Percentiles rank a stretch among this genome's conserved stretches.
These are phyloP conservation scores for Cystobasidium onofrii DNA, from an alignment of 768 basidiomycete genomes.

Conservation along the genomic window DNA sequence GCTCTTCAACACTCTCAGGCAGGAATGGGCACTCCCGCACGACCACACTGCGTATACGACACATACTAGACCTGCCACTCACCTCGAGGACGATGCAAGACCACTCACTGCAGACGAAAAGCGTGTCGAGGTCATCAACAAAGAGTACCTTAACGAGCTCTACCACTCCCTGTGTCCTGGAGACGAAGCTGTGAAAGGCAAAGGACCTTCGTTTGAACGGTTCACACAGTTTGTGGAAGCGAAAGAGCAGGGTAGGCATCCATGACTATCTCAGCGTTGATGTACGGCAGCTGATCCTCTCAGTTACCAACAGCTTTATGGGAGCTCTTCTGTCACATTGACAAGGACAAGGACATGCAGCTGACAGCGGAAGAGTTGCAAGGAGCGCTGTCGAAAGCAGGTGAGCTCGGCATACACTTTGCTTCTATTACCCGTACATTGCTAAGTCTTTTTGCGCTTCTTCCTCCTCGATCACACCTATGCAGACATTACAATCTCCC, in stretches of 20 bases:
- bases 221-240: constrained; percentile 67
- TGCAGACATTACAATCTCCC: constrained; percentile 33
- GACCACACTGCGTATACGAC: not conserved
- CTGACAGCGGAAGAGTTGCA: constrained; percentile 61
- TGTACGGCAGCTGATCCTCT: constrained; percentile 2
- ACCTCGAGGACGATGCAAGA: not conserved
- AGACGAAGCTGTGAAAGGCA: constrained; percentile 20
- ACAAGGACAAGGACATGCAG: constrained; percentile 77
- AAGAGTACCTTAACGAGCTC: constrained; percentile 28
- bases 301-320: constrained; percentile 61
- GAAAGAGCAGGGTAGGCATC: constrained; percentile 67
- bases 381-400: constrained; percentile 62
- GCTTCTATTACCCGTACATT: no score
- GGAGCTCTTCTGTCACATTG: constrained; percentile 84
- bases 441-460: not conserved
- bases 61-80: not conserved
- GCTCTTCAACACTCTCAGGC: constrained; percentile 23
- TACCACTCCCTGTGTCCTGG: constrained; percentile 10
- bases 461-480: not conserved
- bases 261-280: not conserved
- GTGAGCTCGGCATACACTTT: constrained; percentile 52
- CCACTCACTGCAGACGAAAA: constrained; percentile 19
- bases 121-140: not conserved
- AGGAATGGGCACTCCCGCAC: constrained; percentile 7
- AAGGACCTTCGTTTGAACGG: constrained; percentile 52